Conservation (phyloP, 1,139 yeast species). For the Ogataea hybrid region DNA sequence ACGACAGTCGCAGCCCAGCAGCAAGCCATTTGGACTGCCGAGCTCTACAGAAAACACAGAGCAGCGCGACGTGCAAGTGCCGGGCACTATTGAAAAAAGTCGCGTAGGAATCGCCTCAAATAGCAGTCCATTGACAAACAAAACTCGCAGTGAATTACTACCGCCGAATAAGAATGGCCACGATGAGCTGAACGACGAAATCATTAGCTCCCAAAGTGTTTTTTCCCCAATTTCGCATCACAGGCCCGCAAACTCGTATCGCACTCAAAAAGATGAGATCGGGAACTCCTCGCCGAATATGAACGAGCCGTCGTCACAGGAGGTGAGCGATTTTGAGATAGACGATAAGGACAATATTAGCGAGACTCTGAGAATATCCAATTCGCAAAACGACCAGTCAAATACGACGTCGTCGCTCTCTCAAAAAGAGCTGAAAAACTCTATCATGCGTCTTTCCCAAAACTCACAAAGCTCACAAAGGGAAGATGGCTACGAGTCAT, state of each 20-base stretch:
- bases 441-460: constrained; percentile 3
- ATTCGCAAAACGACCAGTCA: constrained; percentile 1
- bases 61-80: constrained; percentile 17
- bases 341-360: constrained; percentile 1
- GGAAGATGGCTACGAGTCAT: constrained; percentile 1
- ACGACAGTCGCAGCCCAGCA: neutral
- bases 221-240: constrained; percentile 10
- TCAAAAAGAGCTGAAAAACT: constrained; percentile 1
- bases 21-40: constrained; percentile 2
- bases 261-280: neutral
- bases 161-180: neutral
- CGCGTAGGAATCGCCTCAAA: constrained; percentile 4
- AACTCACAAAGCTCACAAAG: constrained; percentile 2
- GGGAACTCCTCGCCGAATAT: constrained; percentile 16
- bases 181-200: constrained; percentile 11
- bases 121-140: constrained; percentile 14
- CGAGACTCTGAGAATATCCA: constrained; percentile 1
- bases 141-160: neutral
- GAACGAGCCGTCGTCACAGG: constrained; percentile 19
- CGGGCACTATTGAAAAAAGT: constrained; percentile 20
- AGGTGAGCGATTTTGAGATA: constrained; percentile 18
- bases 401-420: neutral
- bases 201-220: constrained; percentile 17
- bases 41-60: constrained; percentile 2
- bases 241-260: neutral